Percentiles rank a stretch among this genome's conserved stretches.
These are phyloP conservation scores for Chlorella variabilis DNA, from an alignment of 163 green algal genomes.

Conservation along the genomic window DNA sequence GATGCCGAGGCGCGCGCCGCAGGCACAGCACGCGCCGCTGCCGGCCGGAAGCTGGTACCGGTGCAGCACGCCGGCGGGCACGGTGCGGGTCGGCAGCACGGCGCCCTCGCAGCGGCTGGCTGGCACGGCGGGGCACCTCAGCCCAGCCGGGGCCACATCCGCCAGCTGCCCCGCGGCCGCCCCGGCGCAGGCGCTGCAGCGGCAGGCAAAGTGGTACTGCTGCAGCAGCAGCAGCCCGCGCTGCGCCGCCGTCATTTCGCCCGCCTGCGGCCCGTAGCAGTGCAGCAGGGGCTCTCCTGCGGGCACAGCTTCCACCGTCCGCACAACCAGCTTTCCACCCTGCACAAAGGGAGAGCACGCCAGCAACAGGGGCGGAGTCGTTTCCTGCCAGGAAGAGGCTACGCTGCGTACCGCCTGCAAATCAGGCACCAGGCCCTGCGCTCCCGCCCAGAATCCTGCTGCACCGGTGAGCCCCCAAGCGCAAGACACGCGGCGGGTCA, in stretches of 20 bases:
- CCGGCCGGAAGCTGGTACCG: conserved; percentile 16
- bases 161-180: neutral
- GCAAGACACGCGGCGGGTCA: too few species aligned
- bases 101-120: conserved; percentile 4
- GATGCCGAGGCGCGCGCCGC: neutral
- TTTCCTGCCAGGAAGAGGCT: too few species aligned
- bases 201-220: conserved; percentile 55
- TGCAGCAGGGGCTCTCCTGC: conserved; percentile 18
- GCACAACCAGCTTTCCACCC: conserved; percentile 14
- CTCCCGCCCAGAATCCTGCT: too few species aligned
- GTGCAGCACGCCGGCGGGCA: conserved; percentile 20
- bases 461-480: too few species aligned
- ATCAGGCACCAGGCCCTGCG: too few species aligned
- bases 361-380: neutral
- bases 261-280: conserved; percentile 35
- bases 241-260: conserved; percentile 33
- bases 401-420: too few species aligned
- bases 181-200: conserved; percentile 41
- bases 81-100: neutral
- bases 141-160: conserved; percentile 22
- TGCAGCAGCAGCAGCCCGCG: conserved; percentile 9
- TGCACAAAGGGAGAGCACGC: neutral
- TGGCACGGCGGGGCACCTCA: conserved; percentile 1
- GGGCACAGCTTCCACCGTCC: neutral
- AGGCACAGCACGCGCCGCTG: conserved; percentile 12